Evolutionary conservation across 2,329 filamentous ascomycete genomes (phyloP).

Genomic region (Ophiostoma pallidulum): DNA sequence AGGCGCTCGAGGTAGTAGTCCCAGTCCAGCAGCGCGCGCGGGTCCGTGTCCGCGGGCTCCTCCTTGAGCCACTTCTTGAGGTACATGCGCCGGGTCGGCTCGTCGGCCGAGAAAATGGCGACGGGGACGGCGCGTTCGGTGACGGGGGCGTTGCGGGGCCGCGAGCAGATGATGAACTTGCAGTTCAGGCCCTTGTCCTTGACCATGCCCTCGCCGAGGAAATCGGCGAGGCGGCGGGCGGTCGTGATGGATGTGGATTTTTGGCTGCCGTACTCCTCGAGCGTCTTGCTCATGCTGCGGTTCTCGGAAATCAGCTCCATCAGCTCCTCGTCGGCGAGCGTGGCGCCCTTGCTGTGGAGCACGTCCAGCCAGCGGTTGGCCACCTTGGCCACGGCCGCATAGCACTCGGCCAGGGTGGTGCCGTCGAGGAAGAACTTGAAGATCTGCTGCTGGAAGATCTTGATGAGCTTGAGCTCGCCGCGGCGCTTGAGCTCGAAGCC

Average conservation of each 20-base stretch:
- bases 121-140: conserved; percentile 92
- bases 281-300: conserved; percentile 91
- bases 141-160: conserved; percentile 79
- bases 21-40: conserved; percentile 86
- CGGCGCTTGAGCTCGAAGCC: conserved; percentile 96
- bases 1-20: conserved; percentile 93
- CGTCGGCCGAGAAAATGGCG: conserved; percentile 92
- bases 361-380: conserved; percentile 97
- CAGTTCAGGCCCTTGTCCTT: conserved; percentile 99
- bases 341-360: conserved; percentile 75
- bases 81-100: conserved; percentile 77
- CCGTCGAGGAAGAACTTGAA: conserved; percentile 99
- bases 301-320: conserved; percentile 99
- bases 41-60: conserved; percentile 84
- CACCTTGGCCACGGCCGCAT: conserved; percentile 83
- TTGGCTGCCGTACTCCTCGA: conserved; percentile 90
- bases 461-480: conserved; percentile 97
- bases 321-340: conserved; percentile 88
- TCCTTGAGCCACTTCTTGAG: conserved; percentile 93
- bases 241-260: conserved; percentile 99
- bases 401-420: conserved; percentile 76
- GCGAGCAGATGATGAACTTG: conserved; percentile 96
- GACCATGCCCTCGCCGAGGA: conserved; percentile 95
- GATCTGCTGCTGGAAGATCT: conserved; percentile 98
- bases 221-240: conserved; percentile 87